Evolutionary conservation across 176 grass and related monocot genomes (phyloP).

Genomic region (Rhynchospora breviuscula): DNA sequence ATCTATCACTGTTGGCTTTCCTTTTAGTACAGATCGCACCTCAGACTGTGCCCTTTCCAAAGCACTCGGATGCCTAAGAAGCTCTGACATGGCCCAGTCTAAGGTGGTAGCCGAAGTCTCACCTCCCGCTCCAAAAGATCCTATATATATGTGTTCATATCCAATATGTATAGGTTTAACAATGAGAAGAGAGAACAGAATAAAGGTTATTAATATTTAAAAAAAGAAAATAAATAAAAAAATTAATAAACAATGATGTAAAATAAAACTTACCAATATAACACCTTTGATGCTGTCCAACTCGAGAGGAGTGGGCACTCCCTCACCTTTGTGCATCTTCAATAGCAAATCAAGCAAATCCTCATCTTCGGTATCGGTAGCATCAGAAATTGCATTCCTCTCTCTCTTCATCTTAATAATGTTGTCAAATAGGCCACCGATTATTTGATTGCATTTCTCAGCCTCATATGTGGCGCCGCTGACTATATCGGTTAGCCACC

Average conservation of each 20-base stretch:
- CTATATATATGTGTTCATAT: constrained; percentile 4
- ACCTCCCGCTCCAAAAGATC: constrained; percentile 52
- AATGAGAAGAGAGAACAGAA: no score
- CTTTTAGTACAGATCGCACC: constrained; percentile 32
- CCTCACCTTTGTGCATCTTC: constrained; percentile 32
- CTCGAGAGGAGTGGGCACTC: constrained; percentile 31
- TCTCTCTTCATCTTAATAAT: constrained; percentile 43
- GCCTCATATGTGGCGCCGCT: constrained; percentile 28
- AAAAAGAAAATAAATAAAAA: no score
- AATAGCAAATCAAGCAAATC: constrained; percentile 56
- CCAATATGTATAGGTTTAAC: no score
- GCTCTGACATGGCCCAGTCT: constrained; percentile 53
- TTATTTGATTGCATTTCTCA: constrained; percentile 21
- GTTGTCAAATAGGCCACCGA: constrained; percentile 45
- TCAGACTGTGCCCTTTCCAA: constrained; percentile 37
- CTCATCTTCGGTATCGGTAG: constrained; percentile 2
- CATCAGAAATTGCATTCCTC: constrained; percentile 9
- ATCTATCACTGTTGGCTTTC: constrained; percentile 17
- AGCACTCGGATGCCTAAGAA: constrained; percentile 34
- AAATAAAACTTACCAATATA: constrained; percentile 39
- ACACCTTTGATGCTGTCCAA: constrained; percentile 41
- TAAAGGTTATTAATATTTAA: no score
- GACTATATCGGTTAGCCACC: constrained; percentile 20
- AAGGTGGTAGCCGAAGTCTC: constrained; percentile 53
- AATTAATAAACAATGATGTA: background rate